phyloP scores from a whole-genome alignment of 148 eudicot genomes.

The Pharnaceum exiguum region DNA sequence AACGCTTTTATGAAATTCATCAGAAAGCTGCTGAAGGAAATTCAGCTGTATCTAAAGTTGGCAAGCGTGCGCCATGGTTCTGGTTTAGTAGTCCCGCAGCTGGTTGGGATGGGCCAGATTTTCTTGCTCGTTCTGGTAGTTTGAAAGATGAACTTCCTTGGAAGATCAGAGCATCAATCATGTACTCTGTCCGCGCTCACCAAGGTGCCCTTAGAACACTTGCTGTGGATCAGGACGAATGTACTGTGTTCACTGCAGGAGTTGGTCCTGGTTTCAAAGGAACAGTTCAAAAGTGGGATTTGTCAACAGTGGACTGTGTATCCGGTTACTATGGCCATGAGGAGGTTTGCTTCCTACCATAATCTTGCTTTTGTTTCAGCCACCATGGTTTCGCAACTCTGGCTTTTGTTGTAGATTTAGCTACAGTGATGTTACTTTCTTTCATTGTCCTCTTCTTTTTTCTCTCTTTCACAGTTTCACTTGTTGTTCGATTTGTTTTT shows the following conservation, averaged over 20 bases:
- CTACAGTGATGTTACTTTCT: too few relatives aligned
- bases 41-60: conserved; percentile 33
- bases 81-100: conserved; percentile 90
- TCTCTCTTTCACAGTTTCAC: too few relatives aligned
- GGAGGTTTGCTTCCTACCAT: conserved; percentile 57
- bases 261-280: conserved; percentile 95
- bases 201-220: conserved; percentile 86
- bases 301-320: conserved; percentile 62
- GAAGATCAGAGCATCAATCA: conserved; percentile 91
- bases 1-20: conserved; percentile 34
- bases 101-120: conserved; percentile 81
- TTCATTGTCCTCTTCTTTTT: too few relatives aligned
- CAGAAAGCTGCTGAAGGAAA: conserved; percentile 34
- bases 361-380: background rate
- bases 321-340: conserved; percentile 93
- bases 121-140: conserved; percentile 67
- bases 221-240: conserved; percentile 78
- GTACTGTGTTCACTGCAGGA: conserved; percentile 84
- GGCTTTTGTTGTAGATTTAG: background rate
- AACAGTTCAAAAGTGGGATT: conserved; percentile 87
- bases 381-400: background rate
- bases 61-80: conserved; percentile 79
- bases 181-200: conserved; percentile 84
- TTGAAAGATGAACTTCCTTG: conserved; percentile 87
- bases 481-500: too few relatives aligned